phyloP scores from a whole-genome alignment of 352 stramenopile species.

The Pythium monospermum region DNA sequence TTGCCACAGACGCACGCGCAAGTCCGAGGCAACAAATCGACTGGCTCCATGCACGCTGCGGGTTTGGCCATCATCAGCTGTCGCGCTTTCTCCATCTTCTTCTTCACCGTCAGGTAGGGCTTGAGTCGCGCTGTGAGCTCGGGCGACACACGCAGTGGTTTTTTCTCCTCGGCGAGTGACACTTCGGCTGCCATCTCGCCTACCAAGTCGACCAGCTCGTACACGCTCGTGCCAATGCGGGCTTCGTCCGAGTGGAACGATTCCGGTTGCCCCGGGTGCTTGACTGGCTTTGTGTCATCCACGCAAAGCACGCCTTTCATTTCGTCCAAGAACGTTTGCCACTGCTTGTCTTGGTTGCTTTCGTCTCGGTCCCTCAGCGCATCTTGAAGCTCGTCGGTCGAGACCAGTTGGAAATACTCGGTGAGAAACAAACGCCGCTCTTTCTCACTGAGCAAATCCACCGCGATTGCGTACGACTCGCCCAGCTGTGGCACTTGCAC shows the following conservation, averaged over 20 bases:
- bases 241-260: slow-evolving; percentile 56
- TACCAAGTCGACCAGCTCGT: slow-evolving; percentile 49
- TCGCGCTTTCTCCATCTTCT: slow-evolving; percentile 40
- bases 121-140: slow-evolving; percentile 28
- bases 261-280: not conserved
- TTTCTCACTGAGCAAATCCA: slow-evolving; percentile 39
- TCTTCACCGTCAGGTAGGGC: slow-evolving; percentile 34
- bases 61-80: slow-evolving; percentile 32
- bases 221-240: slow-evolving; percentile 38
- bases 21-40: not conserved
- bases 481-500: slow-evolving; percentile 32
- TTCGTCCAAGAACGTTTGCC: slow-evolving; percentile 43
- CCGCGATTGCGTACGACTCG: slow-evolving; percentile 33
- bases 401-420: slow-evolving; percentile 59
- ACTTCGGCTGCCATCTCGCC: slow-evolving; percentile 53
- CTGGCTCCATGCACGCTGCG: not conserved
- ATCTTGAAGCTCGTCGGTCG: slow-evolving; percentile 43
- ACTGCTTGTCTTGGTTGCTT: slow-evolving; percentile 51
- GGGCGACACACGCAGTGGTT: slow-evolving; percentile 12
- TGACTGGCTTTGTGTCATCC: slow-evolving; percentile 1
- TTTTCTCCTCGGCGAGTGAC: slow-evolving; percentile 29
- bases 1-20: slow-evolving; percentile 49
- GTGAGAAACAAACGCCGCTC: slow-evolving; percentile 41
- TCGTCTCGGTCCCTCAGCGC: slow-evolving; percentile 45
- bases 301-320: slow-evolving; percentile 34